These are phyloP conservation scores for Spongispora temasekensis DNA, from an alignment of 1,284 basidiomycete species.

Conservation along the genomic window DNA sequence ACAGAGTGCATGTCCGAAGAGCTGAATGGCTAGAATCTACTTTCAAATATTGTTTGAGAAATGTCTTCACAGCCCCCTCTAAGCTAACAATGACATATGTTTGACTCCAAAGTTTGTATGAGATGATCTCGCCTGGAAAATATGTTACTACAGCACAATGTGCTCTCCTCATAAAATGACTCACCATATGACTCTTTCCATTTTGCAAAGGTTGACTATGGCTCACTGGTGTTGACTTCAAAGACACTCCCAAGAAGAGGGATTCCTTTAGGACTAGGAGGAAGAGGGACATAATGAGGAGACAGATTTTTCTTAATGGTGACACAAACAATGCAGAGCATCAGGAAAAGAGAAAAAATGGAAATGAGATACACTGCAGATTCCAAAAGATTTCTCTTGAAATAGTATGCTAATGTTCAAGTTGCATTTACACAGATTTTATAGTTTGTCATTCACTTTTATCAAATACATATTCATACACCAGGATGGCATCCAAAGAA, in stretches of 20 bases:
- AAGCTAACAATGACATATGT: slow-evolving; percentile 25
- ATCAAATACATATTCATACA: no score
- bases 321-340: slow-evolving; percentile 5
- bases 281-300: slow-evolving; percentile 24
- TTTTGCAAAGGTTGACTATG: slow-evolving; percentile 32
- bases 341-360: slow-evolving; percentile 2
- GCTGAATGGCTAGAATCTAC: slow-evolving; percentile 23
- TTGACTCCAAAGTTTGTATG: slow-evolving; percentile 20
- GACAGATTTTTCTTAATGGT: slow-evolving; percentile 6
- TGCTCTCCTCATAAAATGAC: slow-evolving; percentile 1
- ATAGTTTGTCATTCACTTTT: slow-evolving; percentile 1
- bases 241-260: slow-evolving; percentile 31
- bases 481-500: not conserved
- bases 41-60: slow-evolving; percentile 27
- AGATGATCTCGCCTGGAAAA: slow-evolving; percentile 24
- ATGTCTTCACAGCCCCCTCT: slow-evolving; percentile 17
- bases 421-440: slow-evolving; percentile 3
- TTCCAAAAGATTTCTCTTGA: slow-evolving; percentile 8
- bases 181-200: slow-evolving; percentile 29
- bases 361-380: not conserved
- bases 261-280: slow-evolving; percentile 31
- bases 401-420: not conserved
- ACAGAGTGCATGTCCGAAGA: slow-evolving; percentile 14
- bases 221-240: slow-evolving; percentile 24
- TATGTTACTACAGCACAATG: not conserved